A percentile compares a stretch with the other conserved stretches of the same genome.
phyloP scores from a whole-genome alignment of 306 rosid species.

The Spatholobus suberectus region DNA sequence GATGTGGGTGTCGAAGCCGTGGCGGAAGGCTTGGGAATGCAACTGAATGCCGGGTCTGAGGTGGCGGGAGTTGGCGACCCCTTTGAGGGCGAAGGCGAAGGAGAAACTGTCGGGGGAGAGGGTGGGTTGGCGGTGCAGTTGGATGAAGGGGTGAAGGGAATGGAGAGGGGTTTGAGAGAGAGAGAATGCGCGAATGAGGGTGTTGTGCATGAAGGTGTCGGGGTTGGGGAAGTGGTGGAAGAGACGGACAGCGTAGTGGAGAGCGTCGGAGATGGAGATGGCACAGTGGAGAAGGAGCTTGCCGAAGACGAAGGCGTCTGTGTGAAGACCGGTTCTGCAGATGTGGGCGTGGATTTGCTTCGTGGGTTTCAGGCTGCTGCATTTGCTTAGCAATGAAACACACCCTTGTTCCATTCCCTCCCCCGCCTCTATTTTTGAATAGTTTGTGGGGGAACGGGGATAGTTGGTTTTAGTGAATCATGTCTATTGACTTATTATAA shows the following conservation, averaged over 20 bases:
- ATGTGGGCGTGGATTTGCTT: slow-evolving; percentile 65
- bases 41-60: slow-evolving; percentile 61
- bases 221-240: slow-evolving; percentile 63
- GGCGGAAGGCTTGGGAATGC: slow-evolving; percentile 60
- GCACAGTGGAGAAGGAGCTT: slow-evolving; percentile 84
- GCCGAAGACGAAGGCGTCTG: slow-evolving; percentile 59
- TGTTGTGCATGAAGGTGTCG: slow-evolving; percentile 89
- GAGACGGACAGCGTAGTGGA: slow-evolving; percentile 65
- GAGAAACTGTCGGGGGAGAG: slow-evolving; percentile 72
- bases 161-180: slow-evolving; percentile 56
- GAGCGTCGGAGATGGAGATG: slow-evolving; percentile 60
- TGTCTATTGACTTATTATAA: too few species aligned
- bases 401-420: slow-evolving; percentile 48
- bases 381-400: slow-evolving; percentile 53
- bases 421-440: neutral
- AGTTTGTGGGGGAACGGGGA: too few species aligned
- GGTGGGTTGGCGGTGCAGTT: slow-evolving; percentile 56
- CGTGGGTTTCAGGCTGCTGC: slow-evolving; percentile 54
- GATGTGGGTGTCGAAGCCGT: slow-evolving; percentile 60
- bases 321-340: slow-evolving; percentile 57
- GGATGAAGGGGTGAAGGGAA: slow-evolving; percentile 58
- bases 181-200: slow-evolving; percentile 75
- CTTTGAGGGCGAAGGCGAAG: slow-evolving; percentile 77
- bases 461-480: too few species aligned
- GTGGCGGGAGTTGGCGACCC: slow-evolving; percentile 57